phyloP scores from a whole-genome alignment of 2,329 filamentous ascomycete genomes.

The Diaporthe sp. region DNA sequence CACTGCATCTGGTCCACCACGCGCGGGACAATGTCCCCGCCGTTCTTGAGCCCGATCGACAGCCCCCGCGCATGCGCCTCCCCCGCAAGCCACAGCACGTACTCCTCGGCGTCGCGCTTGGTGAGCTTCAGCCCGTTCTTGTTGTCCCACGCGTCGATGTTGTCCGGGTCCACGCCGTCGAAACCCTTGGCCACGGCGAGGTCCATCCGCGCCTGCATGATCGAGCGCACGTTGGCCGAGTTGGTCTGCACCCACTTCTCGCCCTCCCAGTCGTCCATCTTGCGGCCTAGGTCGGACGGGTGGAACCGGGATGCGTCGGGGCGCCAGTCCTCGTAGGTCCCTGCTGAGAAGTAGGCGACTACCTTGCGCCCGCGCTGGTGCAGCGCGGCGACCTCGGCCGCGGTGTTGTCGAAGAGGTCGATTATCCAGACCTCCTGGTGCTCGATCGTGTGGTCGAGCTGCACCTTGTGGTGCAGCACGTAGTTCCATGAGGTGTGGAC shows the following conservation, averaged over 20 bases:
- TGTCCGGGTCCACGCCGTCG: conserved; percentile 71
- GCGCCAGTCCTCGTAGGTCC: conserved; percentile 69
- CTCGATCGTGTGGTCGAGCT: conserved; percentile 35
- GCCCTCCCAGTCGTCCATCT: conserved; percentile 66
- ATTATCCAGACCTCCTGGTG: conserved; percentile 35
- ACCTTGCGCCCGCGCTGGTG: conserved; percentile 64
- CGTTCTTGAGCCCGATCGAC: conserved; percentile 69
- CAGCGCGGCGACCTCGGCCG: conserved; percentile 55
- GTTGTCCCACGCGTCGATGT: conserved; percentile 68
- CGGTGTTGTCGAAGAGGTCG: conserved; percentile 38
- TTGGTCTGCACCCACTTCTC: conserved; percentile 68
- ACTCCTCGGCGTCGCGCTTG: conserved; percentile 59
- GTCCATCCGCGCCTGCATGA: conserved; percentile 65
- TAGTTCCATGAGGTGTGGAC: conserved; percentile 37
- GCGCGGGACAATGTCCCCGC: conserved; percentile 58
- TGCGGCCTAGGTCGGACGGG: conserved; percentile 60
- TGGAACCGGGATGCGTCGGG: conserved; percentile 61
- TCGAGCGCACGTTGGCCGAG: conserved; percentile 62
- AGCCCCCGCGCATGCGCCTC: conserved; percentile 59
- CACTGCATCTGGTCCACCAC: conserved; percentile 60
- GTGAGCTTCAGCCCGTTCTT: conserved; percentile 66
- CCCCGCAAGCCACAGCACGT: conserved; percentile 63
- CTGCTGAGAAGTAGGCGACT: conserved; percentile 74
- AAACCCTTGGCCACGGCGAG: conserved; percentile 65
- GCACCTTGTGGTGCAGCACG: conserved; percentile 37